Conservation (phyloP, 371 early-diverging fungal species). For the Mortierella sp. region DNA sequence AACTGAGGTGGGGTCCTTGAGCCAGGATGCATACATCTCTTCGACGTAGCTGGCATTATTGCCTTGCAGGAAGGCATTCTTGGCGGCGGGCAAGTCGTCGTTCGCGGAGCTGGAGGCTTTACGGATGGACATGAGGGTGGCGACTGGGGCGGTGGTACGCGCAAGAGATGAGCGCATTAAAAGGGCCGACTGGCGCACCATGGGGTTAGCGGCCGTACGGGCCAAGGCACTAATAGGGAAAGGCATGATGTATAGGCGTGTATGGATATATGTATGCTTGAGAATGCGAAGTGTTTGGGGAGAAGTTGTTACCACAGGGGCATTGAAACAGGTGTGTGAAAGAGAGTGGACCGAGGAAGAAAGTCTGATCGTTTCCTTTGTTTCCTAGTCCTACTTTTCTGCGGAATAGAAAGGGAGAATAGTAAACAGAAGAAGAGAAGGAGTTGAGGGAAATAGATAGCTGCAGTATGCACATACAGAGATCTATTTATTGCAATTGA, state of each 20-base stretch:
- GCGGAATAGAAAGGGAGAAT: constrained; percentile 4
- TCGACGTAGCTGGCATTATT: constrained; percentile 90
- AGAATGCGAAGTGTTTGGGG: constrained; percentile 14
- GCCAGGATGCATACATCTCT: constrained; percentile 96
- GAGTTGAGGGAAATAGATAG: neutral
- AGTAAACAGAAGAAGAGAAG: neutral
- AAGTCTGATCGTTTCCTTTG: constrained; percentile 1
- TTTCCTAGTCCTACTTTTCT: constrained; percentile 11
- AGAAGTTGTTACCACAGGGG: constrained; percentile 16
- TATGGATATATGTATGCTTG: too few species aligned
- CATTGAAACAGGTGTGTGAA: constrained; percentile 10
- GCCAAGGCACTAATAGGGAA: constrained; percentile 34
- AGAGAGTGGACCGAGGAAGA: neutral
- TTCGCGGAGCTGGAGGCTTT: constrained; percentile 18
- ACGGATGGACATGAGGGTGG: constrained; percentile 39
- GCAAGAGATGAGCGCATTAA: constrained; percentile 41
- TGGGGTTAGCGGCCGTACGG: constrained; percentile 27
- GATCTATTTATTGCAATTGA: neutral
- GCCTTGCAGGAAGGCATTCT: constrained; percentile 83
- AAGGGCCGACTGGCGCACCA: constrained; percentile 36
- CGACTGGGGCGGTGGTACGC: constrained; percentile 32
- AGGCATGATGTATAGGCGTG: constrained; percentile 40
- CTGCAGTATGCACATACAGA: too few species aligned
- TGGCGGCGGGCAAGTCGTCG: constrained; percentile 22
- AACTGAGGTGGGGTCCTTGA: constrained; percentile 91